These are phyloP conservation scores for Alternaria conjuncta DNA, from an alignment of 2,329 filamentous ascomycete genomes.

Conservation along the genomic window DNA sequence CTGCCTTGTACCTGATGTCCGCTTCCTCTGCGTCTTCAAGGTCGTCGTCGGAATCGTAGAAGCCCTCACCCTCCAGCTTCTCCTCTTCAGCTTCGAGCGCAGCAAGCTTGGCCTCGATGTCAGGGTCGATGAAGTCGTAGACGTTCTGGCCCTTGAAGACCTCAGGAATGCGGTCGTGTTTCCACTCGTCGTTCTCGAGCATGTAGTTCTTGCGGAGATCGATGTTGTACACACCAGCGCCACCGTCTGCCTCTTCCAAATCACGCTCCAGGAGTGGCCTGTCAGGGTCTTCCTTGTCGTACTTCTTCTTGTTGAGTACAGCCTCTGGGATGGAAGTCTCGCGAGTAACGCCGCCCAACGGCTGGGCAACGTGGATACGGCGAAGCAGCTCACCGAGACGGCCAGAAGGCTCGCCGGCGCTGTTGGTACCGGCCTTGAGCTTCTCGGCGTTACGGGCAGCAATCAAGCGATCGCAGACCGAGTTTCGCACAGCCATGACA, in stretches of 20 bases:
- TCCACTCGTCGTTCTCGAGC: conserved; percentile 89
- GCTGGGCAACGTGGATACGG: conserved; percentile 96
- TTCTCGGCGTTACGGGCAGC: conserved; percentile 95
- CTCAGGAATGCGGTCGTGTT: conserved; percentile 94
- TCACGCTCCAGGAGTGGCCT: conserved; percentile 82
- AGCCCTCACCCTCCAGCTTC: conserved; percentile 86
- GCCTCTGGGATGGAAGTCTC: conserved; percentile 90
- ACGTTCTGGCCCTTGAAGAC: conserved; percentile 96
- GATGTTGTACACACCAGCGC: conserved; percentile 94
- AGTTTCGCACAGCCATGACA: conserved; percentile 93
- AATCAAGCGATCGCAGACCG: conserved; percentile 89
- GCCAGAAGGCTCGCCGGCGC: conserved; percentile 74
- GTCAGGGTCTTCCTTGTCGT: conserved; percentile 88
- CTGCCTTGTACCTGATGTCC: conserved; percentile 88
- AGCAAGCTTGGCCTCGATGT: conserved; percentile 91
- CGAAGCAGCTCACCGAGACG: conserved; percentile 89
- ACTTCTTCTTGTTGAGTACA: conserved; percentile 81
- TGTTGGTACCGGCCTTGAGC: conserved; percentile 85
- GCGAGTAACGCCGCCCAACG: conserved; percentile 77
- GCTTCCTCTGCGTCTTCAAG: conserved; percentile 89
- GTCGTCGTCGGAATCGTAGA: conserved; percentile 77
- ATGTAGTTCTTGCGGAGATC: conserved; percentile 88
- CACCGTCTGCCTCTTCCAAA: conserved; percentile 88
- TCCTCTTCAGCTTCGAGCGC: conserved; percentile 96
- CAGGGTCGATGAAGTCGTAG: conserved; percentile 95